Evolutionary conservation across 176 grass and related monocot species (phyloP).

Genomic region (Leersia perrieri): DNA sequence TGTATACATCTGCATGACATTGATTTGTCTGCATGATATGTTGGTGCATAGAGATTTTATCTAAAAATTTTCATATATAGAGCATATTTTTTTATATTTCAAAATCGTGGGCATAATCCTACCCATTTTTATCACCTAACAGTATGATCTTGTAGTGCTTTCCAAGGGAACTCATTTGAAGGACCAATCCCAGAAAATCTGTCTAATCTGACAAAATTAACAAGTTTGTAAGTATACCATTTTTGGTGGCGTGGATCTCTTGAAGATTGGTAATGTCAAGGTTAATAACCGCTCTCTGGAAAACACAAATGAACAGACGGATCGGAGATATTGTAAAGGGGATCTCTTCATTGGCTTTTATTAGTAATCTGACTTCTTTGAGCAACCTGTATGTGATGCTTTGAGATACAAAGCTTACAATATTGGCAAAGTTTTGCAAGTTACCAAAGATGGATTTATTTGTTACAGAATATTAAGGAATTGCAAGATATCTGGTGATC

Average conservation of each 20-base stretch:
- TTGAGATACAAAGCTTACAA: too few species aligned
- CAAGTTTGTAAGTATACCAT: slow-evolving; percentile 21
- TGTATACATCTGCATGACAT: not conserved
- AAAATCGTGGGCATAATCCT: too few species aligned
- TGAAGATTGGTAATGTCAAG: not conserved
- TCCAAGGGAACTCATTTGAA: too few species aligned
- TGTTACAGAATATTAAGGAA: too few species aligned
- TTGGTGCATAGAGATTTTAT: too few species aligned
- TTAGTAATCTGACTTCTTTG: too few species aligned
- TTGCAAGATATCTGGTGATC: slow-evolving; percentile 65
- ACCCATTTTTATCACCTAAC: too few species aligned
- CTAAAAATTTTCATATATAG: not conserved
- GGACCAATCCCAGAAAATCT: too few species aligned
- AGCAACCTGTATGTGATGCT: too few species aligned
- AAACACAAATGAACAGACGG: not conserved
- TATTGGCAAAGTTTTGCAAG: not conserved
- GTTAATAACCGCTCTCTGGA: not conserved
- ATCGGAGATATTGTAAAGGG: too few species aligned
- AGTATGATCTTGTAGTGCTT: slow-evolving; percentile 13
- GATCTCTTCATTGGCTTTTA: too few species aligned
- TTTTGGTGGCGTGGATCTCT: not conserved
- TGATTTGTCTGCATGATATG: not conserved
- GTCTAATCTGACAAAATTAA: slow-evolving; percentile 20
- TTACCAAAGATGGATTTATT: slow-evolving; percentile 5
- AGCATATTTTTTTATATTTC: not conserved